Base-by-base conservation (phyloP, 163 green algal genomes). In the Chlorella variabilis region DNA sequence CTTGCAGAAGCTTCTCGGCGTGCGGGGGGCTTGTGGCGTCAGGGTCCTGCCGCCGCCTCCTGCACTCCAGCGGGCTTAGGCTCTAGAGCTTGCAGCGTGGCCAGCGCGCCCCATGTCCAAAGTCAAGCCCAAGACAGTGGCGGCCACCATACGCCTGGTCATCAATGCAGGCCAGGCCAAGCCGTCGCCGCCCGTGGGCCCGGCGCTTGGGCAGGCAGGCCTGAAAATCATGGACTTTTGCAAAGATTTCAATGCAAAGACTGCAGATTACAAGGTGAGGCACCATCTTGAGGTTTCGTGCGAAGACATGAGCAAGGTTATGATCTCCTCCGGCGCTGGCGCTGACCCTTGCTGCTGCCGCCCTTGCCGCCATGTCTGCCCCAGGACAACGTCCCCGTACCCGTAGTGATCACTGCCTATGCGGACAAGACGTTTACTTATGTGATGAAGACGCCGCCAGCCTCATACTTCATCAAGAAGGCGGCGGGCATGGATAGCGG, bases 181-280 rank as follows among this genome's bases (percentile, higher is more conserved):
- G 77, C 95, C 95, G 21, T 73, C 82, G 34, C 86, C 90, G 31
- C 90, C 90, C 18, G 91, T 95, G 18, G 94, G 95, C 15, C 94
- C 95, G 6, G 94, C 95, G 0, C 88, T 98, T n/a, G 95, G 95
- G 25, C 95, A 98, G 75, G 95, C 95, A 0, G 95, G 95, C 8
- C 87, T 98, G 3, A 98, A 98, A 83, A 98, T 98, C 62, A 90
- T 90, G 86, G 82, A 87, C 2, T 98, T 98, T 78, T 98, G 95
- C 91, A 98, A 98, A 78, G 95, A 98, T 49, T 98, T 98, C 85
- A 98, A 98, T 70, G 95, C 93, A 17, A 96, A 97, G 69, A 98
- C 95, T n/a, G 87, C 85, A 59, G 84, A 93, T 58, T 92, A 94
- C 74, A 93, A 94, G 85, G 92, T 94, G n/a, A 29, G 74, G 29